These are phyloP conservation scores for Diaporthe capsici DNA, from an alignment of 2,329 filamentous ascomycete species.

Conservation along the genomic window DNA sequence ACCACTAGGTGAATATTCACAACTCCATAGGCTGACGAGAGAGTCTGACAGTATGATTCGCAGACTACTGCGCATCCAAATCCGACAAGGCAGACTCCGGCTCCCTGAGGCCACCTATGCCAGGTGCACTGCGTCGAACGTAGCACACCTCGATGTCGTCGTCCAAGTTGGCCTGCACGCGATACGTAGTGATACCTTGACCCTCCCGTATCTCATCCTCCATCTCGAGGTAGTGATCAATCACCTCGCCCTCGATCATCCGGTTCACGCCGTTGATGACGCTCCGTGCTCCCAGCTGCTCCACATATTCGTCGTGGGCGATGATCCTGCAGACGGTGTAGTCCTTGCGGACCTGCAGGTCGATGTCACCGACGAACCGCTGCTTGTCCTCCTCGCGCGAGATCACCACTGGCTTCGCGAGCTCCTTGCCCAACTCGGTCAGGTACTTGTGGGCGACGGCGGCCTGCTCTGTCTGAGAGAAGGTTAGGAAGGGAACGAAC, in stretches of 20 bases:
- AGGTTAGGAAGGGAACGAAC: conserved; percentile 60
- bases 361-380: conserved; percentile 51
- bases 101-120: neutral
- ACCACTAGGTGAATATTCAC: neutral
- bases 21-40: no score
- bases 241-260: conserved; percentile 42
- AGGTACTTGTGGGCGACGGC: conserved; percentile 60
- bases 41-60: neutral
- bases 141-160: conserved; percentile 21
- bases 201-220: conserved; percentile 49
- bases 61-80: neutral
- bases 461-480: conserved; percentile 55
- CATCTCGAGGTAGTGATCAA: conserved; percentile 49
- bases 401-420: conserved; percentile 48
- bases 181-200: conserved; percentile 7
- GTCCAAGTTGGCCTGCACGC: conserved; percentile 15
- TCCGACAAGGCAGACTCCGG: neutral
- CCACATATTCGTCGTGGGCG: conserved; percentile 49
- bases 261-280: conserved; percentile 47
- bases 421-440: conserved; percentile 50
- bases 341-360: conserved; percentile 49
- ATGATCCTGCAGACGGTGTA: conserved; percentile 50
- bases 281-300: conserved; percentile 53
- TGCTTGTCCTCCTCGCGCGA: conserved; percentile 47
- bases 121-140: neutral